Evolutionary conservation across 306 rosid species (phyloP).

Genomic region (Nissolia schottii): DNA sequence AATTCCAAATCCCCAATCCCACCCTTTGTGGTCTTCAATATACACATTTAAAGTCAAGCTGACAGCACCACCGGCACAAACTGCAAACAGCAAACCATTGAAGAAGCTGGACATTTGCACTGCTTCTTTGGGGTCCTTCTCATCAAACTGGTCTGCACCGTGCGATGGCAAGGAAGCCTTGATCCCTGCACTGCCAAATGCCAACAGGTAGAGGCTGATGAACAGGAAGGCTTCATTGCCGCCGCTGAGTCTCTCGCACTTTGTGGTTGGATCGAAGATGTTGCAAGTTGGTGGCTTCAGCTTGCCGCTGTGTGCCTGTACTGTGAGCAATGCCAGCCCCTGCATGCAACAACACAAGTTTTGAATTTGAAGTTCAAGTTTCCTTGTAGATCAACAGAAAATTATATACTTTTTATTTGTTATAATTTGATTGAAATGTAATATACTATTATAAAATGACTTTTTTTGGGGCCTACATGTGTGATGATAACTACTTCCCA

Average conservation of each 20-base stretch:
- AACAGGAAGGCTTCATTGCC: conserved; percentile 49
- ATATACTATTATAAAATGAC: too few relatives aligned
- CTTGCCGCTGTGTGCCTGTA: conserved; percentile 56
- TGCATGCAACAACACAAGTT: too few relatives aligned
- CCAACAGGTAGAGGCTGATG: conserved; percentile 51
- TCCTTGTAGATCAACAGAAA: too few relatives aligned
- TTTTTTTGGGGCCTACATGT: too few relatives aligned
- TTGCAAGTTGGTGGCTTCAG: conserved; percentile 60
- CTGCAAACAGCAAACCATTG: conserved; percentile 51
- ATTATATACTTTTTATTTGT: too few relatives aligned
- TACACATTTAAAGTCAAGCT: conserved; percentile 68
- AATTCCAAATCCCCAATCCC: conserved; percentile 82
- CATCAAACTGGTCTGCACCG: conserved; percentile 90
- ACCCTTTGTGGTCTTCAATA: conserved; percentile 62
- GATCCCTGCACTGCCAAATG: conserved; percentile 55
- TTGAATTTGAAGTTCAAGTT: too few relatives aligned
- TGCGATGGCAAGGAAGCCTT: conserved; percentile 86
- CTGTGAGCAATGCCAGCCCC: conserved; percentile 62
- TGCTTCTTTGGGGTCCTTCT: conserved; percentile 67
- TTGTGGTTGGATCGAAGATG: conserved; percentile 19
- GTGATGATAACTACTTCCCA: too few relatives aligned
- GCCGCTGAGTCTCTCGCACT: conserved; percentile 50
- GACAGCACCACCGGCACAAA: conserved; percentile 60
- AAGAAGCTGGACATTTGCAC: conserved; percentile 73
- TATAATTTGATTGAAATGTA: too few relatives aligned